Evolutionary conservation across 176 grass and related monocot genomes (phyloP).

Genomic region (Bolboschoenus planiculmis): DNA sequence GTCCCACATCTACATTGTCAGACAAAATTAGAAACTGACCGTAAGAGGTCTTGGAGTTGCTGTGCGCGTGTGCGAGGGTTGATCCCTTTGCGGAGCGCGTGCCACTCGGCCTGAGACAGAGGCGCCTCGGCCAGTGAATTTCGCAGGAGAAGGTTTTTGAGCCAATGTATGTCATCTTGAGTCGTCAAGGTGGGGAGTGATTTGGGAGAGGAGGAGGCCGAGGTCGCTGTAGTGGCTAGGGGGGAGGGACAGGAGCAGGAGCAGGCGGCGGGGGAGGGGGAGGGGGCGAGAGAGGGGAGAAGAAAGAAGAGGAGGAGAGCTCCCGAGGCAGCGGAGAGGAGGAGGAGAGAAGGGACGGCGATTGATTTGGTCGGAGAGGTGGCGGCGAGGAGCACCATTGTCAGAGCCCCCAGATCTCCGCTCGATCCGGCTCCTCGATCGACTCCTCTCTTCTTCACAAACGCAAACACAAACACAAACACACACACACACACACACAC

Average conservation of each 20-base stretch:
- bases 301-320: constrained; percentile 50
- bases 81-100: constrained; percentile 85
- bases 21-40: constrained; percentile 22
- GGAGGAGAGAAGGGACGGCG: constrained; percentile 40
- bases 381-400: constrained; percentile 46
- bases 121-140: constrained; percentile 43
- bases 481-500: too few relatives aligned
- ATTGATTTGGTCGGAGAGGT: constrained; percentile 43
- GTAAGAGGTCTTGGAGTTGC: constrained; percentile 76
- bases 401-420: too few relatives aligned
- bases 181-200: constrained; percentile 40
- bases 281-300: constrained; percentile 24
- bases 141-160: constrained; percentile 47
- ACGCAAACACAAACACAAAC: too few relatives aligned
- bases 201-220: constrained; percentile 24
- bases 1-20: background rate
- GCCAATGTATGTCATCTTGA: constrained; percentile 56
- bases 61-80: constrained; percentile 75
- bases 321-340: constrained; percentile 44
- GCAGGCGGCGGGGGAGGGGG: constrained; percentile 1
- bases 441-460: too few relatives aligned
- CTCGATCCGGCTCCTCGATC: too few relatives aligned
- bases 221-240: constrained; percentile 31
- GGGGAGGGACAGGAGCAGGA: constrained; percentile 38
- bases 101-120: constrained; percentile 41